A percentile compares a stretch with the other conserved stretches of the same genome.
These are phyloP conservation scores for Crithidia expoeki DNA, from an alignment of 208 protist species.

Conservation along the genomic window DNA sequence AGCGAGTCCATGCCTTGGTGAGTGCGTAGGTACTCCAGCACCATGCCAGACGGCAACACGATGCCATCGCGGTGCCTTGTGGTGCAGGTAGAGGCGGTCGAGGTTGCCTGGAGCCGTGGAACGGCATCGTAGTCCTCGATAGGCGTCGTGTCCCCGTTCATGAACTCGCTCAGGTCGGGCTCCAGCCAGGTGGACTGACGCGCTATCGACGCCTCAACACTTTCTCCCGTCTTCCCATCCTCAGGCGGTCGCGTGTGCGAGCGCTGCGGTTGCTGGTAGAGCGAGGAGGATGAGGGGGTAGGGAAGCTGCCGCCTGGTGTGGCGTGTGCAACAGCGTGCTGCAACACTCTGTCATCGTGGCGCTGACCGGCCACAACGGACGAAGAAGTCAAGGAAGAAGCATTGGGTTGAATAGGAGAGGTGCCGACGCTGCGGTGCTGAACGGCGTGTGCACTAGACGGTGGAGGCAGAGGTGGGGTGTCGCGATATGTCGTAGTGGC, in stretches of 20 bases:
- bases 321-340: not conserved
- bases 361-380: not conserved
- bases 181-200: conserved; percentile 66
- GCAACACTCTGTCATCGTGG: not conserved
- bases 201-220: conserved; percentile 15
- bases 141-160: conserved; percentile 59
- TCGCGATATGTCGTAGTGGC: not conserved
- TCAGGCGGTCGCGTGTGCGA: conserved; percentile 36
- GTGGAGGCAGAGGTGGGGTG: not conserved
- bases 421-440: conserved; percentile 48
- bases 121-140: conserved; percentile 61
- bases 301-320: not conserved
- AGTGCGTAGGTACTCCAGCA: conserved; percentile 83
- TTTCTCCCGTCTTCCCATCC: too few relatives aligned
- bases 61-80: conserved; percentile 36
- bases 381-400: not conserved
- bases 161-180: conserved; percentile 52
- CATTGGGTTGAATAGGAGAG: conserved; percentile 51
- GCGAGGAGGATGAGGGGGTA: conserved; percentile 14
- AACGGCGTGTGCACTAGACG: not conserved
- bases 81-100: too few relatives aligned
- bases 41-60: conserved; percentile 75
- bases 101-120: conserved; percentile 60
- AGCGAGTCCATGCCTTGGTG: conserved; percentile 82
- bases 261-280: conserved; percentile 29